Percentiles rank a stretch among this genome's conserved stretches.
These are phyloP conservation scores for Croton laevigatus DNA, from an alignment of 441 rosid genomes.

Conservation along the genomic window DNA sequence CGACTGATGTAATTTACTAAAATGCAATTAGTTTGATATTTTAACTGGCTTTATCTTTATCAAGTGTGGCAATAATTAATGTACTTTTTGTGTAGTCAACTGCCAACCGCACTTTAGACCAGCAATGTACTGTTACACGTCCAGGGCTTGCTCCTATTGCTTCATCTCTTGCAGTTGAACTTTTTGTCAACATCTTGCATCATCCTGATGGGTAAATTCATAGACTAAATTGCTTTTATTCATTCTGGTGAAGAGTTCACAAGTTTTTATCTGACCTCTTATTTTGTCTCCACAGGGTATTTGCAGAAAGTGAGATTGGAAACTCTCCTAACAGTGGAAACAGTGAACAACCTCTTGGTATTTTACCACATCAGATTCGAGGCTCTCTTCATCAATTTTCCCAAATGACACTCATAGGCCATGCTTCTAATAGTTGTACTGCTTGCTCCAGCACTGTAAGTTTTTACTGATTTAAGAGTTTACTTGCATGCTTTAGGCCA, in stretches of 20 bases:
- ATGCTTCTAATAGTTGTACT: constrained; percentile 81
- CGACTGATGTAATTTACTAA: constrained; percentile 67
- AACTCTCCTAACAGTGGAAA: constrained; percentile 39
- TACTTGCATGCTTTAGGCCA: background rate
- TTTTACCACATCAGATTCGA: constrained; percentile 91
- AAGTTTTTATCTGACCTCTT: constrained; percentile 12
- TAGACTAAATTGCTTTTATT: background rate
- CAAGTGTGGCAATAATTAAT: constrained; percentile 14
- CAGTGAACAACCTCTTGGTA: constrained; percentile 72
- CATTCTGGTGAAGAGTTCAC: background rate
- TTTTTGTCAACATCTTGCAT: constrained; percentile 74
- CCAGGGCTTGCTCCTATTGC: constrained; percentile 97
- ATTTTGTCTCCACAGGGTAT: constrained; percentile 42
- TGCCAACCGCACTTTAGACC: constrained; percentile 89
- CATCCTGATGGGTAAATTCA: constrained; percentile 72
- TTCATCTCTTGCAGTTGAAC: constrained; percentile 88
- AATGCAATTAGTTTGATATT: constrained; percentile 8
- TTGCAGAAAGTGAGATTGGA: constrained; percentile 60
- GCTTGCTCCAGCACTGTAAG: constrained; percentile 87
- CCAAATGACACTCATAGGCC: constrained; percentile 76
- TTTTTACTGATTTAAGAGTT: background rate
- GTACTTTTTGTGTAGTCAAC: constrained; percentile 58
- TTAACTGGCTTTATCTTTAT: constrained; percentile 8
- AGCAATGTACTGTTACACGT: constrained; percentile 96
- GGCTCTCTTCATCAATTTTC: constrained; percentile 83